Base-by-base conservation (phyloP, 1,284 basidiomycete species). In the Paramarasmius palmivorus region DNA sequence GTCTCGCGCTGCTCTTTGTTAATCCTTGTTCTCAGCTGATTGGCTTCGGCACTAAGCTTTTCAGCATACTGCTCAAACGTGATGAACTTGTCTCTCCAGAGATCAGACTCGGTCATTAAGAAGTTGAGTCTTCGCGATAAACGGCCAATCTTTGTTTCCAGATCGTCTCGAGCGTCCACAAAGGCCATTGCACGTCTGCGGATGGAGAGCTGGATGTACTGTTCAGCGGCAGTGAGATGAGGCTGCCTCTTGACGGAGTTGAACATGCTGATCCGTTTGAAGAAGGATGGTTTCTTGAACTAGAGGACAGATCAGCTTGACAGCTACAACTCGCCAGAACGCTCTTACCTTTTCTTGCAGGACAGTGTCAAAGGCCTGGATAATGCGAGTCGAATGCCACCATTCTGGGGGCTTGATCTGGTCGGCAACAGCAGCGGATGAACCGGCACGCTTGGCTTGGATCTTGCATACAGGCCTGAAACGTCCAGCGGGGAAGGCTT, bases 51-150 rank as follows among this genome's bases (percentile, higher is more conserved):
- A 62, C 90, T 92, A 42, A 94, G 75, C 67, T 92, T 92, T 73
- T 94, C 92, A n/a, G 92, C 92, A 63, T 94, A 92, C 70, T 90
- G 86, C 69, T 94, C 92, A 61, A 94, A 94, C 23, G 90, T 90
- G 39, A 93, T 90, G 62, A 94, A 94, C 68, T 94, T 94, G 72
- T 92, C 90, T 57, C 92, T 77, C 92, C 92, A 94, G 40, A 94
- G 74, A 65, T 94, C 92, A 14, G 84, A 86, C 70, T 94, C 92
- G 4, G 90, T 92, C 90, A 94, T 93, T 61, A 94, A 75, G 76
- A 94, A 94, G 72, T 94, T 93, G 59, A 94, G 80, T 38, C 92
- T 79, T 56, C 90, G 81, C 41, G 87, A 89, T 36, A 93, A 77
- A 42, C 90, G 83, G 35, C 90, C 90, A 59, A 93, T 92, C 77